Evolutionary conservation across 768 basidiomycete genomes (phyloP).

Genomic region (Termitomyces sp.): DNA sequence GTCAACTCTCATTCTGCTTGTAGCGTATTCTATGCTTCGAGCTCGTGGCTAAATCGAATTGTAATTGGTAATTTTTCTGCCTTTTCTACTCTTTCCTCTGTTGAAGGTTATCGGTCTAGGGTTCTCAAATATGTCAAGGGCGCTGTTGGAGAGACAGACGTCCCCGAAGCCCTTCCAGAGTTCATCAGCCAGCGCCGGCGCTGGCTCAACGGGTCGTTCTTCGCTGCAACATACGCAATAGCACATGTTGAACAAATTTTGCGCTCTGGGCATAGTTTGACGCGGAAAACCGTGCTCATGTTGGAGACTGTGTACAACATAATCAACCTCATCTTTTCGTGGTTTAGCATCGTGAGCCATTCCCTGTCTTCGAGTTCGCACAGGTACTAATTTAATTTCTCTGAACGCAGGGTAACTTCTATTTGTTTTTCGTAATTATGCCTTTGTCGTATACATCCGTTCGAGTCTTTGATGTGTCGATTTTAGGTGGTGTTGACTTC

Average conservation of each 20-base stretch:
- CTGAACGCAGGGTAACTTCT: constrained; percentile 77
- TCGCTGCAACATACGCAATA: constrained; percentile 90
- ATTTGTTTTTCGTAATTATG: constrained; percentile 79
- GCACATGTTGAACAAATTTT: constrained; percentile 80
- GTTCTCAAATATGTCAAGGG: constrained; percentile 95
- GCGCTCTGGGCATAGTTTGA: constrained; percentile 74
- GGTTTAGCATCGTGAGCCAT: constrained; percentile 81
- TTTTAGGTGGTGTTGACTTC: constrained; percentile 79
- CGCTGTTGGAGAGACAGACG: constrained; percentile 90
- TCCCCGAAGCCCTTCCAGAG: constrained; percentile 88
- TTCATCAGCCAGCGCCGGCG: constrained; percentile 90
- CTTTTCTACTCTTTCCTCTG: background rate
- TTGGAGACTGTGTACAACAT: constrained; percentile 84
- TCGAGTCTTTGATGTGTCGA: background rate
- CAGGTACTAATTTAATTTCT: background rate
- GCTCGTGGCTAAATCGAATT: constrained; percentile 70
- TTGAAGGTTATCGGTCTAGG: constrained; percentile 40
- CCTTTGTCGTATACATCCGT: background rate
- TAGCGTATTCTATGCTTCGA: constrained; percentile 84
- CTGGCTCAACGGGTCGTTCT: constrained; percentile 92
- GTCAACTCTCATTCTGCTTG: constrained; percentile 13
- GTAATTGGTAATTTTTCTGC: constrained; percentile 54
- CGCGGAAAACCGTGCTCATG: constrained; percentile 69
- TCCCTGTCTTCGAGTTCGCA: background rate
- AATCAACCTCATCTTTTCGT: constrained; percentile 83